Conservation (phyloP, 306 rosid genomes). For the Citrullus mucosospermus region DNA sequence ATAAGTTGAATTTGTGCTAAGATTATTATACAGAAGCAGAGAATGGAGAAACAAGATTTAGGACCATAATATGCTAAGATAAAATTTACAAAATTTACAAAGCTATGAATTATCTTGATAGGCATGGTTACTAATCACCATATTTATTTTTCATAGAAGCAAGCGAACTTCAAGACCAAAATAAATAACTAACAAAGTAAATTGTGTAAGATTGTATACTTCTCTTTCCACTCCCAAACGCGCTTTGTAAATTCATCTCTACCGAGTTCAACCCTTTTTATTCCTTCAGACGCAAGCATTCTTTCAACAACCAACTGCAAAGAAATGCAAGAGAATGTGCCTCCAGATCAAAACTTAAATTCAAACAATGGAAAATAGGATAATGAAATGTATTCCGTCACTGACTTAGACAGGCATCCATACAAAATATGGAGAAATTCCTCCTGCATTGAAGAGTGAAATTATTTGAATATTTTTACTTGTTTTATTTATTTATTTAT, state of each 20-base stretch:
- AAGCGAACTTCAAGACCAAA: slow-evolving; percentile 8
- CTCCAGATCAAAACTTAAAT: slow-evolving; percentile 3
- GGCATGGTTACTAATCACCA: not conserved
- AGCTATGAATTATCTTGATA: not conserved
- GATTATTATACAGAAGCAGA: not conserved
- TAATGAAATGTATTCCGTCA: not conserved
- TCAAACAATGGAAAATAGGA: slow-evolving; percentile 9
- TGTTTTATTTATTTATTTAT: not conserved
- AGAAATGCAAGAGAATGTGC: slow-evolving; percentile 15
- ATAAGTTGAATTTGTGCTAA: not conserved
- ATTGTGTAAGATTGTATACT: slow-evolving; percentile 31
- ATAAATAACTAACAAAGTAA: slow-evolving; percentile 1
- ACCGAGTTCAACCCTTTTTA: slow-evolving; percentile 62
- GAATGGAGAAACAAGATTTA: not conserved
- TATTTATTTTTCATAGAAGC: not conserved
- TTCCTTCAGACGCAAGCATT: slow-evolving; percentile 90
- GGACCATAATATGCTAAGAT: not conserved
- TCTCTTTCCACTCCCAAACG: slow-evolving; percentile 98
- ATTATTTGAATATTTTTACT: not conserved
- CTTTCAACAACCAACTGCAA: slow-evolving; percentile 90
- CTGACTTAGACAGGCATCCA: not conserved
- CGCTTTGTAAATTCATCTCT: slow-evolving; percentile 71
- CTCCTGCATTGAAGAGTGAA: not conserved
- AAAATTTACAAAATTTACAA: not conserved
- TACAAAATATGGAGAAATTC: slow-evolving; percentile 1